Evolutionary conservation across 805 yeast genomes (phyloP).

Genomic region (Kodamaea lidongshanica): DNA sequence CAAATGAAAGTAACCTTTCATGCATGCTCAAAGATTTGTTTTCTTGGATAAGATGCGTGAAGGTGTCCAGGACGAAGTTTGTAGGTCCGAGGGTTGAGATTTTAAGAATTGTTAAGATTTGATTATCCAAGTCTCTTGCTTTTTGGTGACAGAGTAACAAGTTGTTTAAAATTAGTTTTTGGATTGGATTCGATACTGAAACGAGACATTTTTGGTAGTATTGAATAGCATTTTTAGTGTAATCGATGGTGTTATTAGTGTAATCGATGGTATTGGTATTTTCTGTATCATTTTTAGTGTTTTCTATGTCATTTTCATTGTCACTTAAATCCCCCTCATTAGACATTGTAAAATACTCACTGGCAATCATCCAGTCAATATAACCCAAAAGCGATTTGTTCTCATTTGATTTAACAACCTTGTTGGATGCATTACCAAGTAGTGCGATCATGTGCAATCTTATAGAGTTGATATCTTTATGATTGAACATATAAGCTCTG

Average conservation of each 20-base stretch:
- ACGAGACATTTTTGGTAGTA: conserved; percentile 13
- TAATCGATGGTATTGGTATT: too few relatives aligned
- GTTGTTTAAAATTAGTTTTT: conserved; percentile 26
- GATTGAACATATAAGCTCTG: conserved; percentile 7
- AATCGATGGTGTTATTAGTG: conserved; percentile 5
- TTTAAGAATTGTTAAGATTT: conserved; percentile 4
- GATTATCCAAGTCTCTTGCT: conserved; percentile 17
- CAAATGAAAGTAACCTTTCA: too few relatives aligned
- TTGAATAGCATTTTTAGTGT: conserved; percentile 14
- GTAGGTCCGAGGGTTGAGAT: conserved; percentile 6
- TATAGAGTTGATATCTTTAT: conserved; percentile 5
- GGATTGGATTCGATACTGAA: conserved; percentile 31
- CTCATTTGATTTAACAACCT: conserved; percentile 1
- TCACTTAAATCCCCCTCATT: too few relatives aligned
- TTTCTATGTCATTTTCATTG: too few relatives aligned
- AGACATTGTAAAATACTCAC: conserved; percentile 28
- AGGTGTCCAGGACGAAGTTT: too few relatives aligned
- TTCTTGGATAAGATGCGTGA: too few relatives aligned
- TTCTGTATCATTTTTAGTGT: too few relatives aligned
- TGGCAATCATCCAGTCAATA: conserved; percentile 47
- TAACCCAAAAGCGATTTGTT: conserved; percentile 14
- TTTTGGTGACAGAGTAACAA: conserved; percentile 34
- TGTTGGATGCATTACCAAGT: conserved; percentile 4
- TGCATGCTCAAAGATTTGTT: too few relatives aligned
- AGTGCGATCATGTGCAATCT: conserved; percentile 5